Conservation (phyloP, 2,329 filamentous ascomycete genomes). For the Ophiostoma pallidulum region DNA sequence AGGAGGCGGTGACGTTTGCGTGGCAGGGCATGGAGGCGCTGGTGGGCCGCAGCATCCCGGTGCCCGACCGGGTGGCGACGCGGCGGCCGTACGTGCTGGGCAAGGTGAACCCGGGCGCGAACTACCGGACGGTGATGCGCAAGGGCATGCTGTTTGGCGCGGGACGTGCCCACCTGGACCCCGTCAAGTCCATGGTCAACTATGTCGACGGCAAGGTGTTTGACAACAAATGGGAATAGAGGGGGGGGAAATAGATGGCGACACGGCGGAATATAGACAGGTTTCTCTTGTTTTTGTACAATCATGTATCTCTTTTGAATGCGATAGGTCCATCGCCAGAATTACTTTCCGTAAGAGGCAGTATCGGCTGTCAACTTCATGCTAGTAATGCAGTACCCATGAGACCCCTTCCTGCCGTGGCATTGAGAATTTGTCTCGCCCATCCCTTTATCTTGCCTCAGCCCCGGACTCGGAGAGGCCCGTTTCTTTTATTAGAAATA, state of each 20-base stretch:
- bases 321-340: too few relatives aligned
- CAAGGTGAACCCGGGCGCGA: conserved; percentile 44
- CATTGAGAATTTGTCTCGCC: too few relatives aligned
- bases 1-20: conserved; percentile 51
- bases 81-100: conserved; percentile 41
- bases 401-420: too few relatives aligned
- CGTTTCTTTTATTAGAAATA: too few relatives aligned
- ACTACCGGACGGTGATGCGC: conserved; percentile 43
- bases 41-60: conserved; percentile 43
- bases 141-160: conserved; percentile 43
- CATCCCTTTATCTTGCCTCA: too few relatives aligned
- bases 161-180: conserved; percentile 31
- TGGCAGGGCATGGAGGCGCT: conserved; percentile 53
- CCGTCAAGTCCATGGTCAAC: conserved; percentile 42
- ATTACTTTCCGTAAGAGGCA: too few relatives aligned
- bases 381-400: too few relatives aligned
- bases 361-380: too few relatives aligned
- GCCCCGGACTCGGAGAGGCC: too few relatives aligned
- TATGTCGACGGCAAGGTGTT: conserved; percentile 38
- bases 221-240: conserved; percentile 29
- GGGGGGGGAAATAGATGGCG: neutral
- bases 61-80: conserved; percentile 44
- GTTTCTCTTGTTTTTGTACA: too few relatives aligned
- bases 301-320: too few relatives aligned
- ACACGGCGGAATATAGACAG: too few relatives aligned